Evolutionary conservation across 2,329 filamentous ascomycete genomes (phyloP).

Genomic region (Pseudogymnoascus sp.): DNA sequence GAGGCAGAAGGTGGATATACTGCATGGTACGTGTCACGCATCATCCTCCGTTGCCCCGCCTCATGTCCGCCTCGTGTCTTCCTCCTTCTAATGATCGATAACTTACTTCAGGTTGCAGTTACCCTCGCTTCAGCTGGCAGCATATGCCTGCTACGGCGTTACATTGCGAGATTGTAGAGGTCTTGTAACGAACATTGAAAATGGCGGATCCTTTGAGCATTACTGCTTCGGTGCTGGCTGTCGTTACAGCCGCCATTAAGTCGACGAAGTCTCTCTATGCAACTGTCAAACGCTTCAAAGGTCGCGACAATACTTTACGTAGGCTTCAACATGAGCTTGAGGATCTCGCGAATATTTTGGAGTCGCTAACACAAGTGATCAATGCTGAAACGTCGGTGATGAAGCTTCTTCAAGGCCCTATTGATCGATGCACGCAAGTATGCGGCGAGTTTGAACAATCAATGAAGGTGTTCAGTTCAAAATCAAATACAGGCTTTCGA

Average conservation of each 20-base stretch:
- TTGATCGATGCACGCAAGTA: conserved; percentile 30
- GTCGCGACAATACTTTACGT: conserved; percentile 28
- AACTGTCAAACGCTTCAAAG: conserved; percentile 29
- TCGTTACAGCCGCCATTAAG: conserved; percentile 29
- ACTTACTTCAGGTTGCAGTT: too few relatives aligned
- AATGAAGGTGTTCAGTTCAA: conserved; percentile 29
- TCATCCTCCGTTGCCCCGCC: too few relatives aligned
- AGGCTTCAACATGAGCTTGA: conserved; percentile 29
- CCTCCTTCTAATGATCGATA: too few relatives aligned
- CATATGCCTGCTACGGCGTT: too few relatives aligned
- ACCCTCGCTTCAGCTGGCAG: too few relatives aligned
- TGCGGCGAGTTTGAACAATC: conserved; percentile 31
- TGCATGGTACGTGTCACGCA: too few relatives aligned
- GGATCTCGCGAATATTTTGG: conserved; percentile 29
- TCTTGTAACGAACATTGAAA: background rate
- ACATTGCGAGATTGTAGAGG: background rate
- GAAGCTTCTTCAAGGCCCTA: conserved; percentile 29
- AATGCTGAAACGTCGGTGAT: conserved; percentile 23
- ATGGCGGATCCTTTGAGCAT: conserved; percentile 29
- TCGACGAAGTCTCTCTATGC: conserved; percentile 28
- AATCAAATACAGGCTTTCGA: conserved; percentile 28
- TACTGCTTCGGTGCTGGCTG: conserved; percentile 19
- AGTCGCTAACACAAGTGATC: conserved; percentile 22
- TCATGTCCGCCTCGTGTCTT: too few relatives aligned
- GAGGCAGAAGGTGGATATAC: too few relatives aligned